Percentiles rank a stretch among this genome's conserved stretches.
Conservation (phyloP, 371 early-diverging fungal species). For the Parasitella parasitica region DNA sequence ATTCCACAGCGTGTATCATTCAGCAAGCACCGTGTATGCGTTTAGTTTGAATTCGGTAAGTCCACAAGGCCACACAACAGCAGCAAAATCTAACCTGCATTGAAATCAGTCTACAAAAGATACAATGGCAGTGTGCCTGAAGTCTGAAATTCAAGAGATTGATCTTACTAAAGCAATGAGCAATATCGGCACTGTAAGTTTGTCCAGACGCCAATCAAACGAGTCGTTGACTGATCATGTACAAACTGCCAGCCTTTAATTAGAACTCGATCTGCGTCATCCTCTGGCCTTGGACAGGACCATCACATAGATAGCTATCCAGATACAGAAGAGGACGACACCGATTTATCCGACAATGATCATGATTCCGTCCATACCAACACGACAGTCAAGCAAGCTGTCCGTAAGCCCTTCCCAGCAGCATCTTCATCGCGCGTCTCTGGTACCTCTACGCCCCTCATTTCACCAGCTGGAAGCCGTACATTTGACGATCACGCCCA, state of each 20-base stretch:
- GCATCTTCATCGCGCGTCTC: constrained; percentile 13
- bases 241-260: constrained; percentile 17
- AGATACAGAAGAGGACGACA: constrained; percentile 57
- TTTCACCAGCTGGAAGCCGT: constrained; percentile 35
- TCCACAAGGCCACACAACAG: background rate
- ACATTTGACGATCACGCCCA: constrained; percentile 18
- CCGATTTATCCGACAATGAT: constrained; percentile 35
- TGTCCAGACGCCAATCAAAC: no score
- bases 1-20: constrained; percentile 30
- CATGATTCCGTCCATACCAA: background rate
- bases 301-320: constrained; percentile 41
- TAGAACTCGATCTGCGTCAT: constrained; percentile 33
- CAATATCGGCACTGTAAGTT: constrained; percentile 16
- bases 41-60: constrained; percentile 41
- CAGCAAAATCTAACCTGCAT: background rate
- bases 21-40: constrained; percentile 39
- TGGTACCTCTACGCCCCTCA: constrained; percentile 18
- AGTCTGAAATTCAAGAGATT: constrained; percentile 59
- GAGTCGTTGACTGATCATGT: no score
- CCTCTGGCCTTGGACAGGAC: constrained; percentile 24
- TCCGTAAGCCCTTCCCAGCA: background rate
- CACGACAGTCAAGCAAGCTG: background rate
- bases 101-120: constrained; percentile 21
- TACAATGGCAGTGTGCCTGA: constrained; percentile 53
- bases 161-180: constrained; percentile 35